phyloP scores from a whole-genome alignment of 2,329 filamentous ascomycete genomes.

The Eurotiales sp. region DNA sequence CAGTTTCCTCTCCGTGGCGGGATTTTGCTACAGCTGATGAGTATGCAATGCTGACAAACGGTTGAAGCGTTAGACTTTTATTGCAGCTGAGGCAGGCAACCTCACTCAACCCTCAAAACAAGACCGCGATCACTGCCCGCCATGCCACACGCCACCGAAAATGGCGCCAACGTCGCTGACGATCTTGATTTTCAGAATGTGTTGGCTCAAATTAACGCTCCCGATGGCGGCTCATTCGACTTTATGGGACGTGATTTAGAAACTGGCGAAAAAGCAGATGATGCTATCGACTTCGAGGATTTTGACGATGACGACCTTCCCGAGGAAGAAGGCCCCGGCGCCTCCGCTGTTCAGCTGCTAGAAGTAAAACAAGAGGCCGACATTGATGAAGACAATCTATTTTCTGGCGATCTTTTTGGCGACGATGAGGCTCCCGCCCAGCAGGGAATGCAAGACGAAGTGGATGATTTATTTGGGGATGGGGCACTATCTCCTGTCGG shows the following conservation, averaged over 20 bases:
- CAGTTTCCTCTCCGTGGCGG: background rate
- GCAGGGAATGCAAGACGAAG: constrained; percentile 33
- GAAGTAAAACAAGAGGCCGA: constrained; percentile 48
- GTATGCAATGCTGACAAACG: constrained; percentile 3
- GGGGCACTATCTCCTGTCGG: constrained; percentile 33
- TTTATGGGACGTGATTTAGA: constrained; percentile 40
- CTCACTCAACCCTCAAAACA: background rate
- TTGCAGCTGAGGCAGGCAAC: background rate
- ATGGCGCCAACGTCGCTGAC: constrained; percentile 25
- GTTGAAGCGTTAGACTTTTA: background rate
- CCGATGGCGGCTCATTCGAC: constrained; percentile 25
- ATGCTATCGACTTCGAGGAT: constrained; percentile 87
- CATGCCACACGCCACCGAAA: constrained; percentile 39
- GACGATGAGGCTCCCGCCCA: constrained; percentile 20
- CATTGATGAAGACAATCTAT: constrained; percentile 23
- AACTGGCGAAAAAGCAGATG: constrained; percentile 74
- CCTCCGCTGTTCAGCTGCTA: background rate
- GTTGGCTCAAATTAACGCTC: constrained; percentile 40
- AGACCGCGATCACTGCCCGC: constrained; percentile 10
- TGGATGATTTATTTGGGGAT: constrained; percentile 50
- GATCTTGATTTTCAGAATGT: constrained; percentile 41
- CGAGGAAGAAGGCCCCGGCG: constrained; percentile 54
- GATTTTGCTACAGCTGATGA: background rate
- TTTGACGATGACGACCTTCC: constrained; percentile 89
- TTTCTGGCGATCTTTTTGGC: constrained; percentile 22